phyloP scores from a whole-genome alignment of 305 asterid species.

The Euphrasia arctica region DNA sequence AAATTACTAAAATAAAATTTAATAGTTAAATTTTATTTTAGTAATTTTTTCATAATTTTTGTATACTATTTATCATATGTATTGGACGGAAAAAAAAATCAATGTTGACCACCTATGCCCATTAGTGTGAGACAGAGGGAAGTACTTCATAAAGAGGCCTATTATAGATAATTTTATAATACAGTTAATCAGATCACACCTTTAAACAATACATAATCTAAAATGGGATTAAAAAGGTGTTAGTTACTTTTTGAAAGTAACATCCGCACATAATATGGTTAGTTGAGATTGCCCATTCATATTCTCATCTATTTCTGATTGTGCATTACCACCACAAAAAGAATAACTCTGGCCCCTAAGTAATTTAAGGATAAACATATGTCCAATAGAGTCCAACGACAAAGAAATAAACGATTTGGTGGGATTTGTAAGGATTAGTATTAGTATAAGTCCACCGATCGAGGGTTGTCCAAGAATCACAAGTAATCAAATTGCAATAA shows the following conservation, averaged over 20 bases:
- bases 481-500: too few species aligned
- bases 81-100: too few species aligned
- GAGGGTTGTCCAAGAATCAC: too few species aligned
- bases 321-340: constrained; percentile 15
- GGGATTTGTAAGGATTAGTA: constrained; percentile 10
- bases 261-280: background rate
- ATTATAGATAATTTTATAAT: background rate
- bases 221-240: constrained; percentile 1
- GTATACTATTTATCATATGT: too few species aligned
- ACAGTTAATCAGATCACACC: background rate
- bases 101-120: too few species aligned
- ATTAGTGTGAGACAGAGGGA: too few species aligned
- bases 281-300: constrained; percentile 4
- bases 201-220: constrained; percentile 8
- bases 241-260: background rate
- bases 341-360: constrained; percentile 15
- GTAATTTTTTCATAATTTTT: too few species aligned
- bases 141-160: constrained; percentile 7
- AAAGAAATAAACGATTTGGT: constrained; percentile 8
- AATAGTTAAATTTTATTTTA: too few species aligned
- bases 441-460: background rate
- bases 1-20: too few species aligned
- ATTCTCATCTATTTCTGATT: constrained; percentile 2
- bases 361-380: constrained; percentile 16
- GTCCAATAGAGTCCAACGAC: background rate